phyloP scores from a whole-genome alignment of 2,329 filamentous ascomycete genomes.

The Aspergillus sp. region DNA sequence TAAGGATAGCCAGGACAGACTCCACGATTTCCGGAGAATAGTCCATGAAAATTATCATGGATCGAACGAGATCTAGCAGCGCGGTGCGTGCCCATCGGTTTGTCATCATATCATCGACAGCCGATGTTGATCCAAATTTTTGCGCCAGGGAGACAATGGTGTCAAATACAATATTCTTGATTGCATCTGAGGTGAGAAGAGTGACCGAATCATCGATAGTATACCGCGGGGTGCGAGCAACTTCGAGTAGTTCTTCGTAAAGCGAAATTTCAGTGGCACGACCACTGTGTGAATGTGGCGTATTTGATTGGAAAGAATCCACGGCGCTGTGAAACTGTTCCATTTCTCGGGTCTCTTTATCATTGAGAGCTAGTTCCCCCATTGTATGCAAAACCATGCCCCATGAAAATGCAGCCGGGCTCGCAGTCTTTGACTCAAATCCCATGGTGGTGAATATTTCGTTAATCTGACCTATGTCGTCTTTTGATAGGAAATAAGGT shows the following conservation, averaged over 20 bases:
- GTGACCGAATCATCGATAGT: constrained; percentile 48
- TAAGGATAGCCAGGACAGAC: constrained; percentile 65
- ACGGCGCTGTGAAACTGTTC: constrained; percentile 44
- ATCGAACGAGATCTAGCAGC: constrained; percentile 70
- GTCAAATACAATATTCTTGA: constrained; percentile 50
- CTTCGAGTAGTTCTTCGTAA: constrained; percentile 51
- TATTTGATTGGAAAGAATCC: constrained; percentile 41
- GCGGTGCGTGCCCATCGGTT: constrained; percentile 63
- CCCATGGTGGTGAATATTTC: constrained; percentile 64
- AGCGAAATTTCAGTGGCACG: constrained; percentile 38
- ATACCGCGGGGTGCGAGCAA: constrained; percentile 38
- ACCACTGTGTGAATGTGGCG: constrained; percentile 29
- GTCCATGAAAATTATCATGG: constrained; percentile 64
- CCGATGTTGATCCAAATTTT: constrained; percentile 49
- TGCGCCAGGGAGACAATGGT: constrained; percentile 47
- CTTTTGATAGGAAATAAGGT: constrained; percentile 68
- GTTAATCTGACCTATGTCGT: constrained; percentile 71
- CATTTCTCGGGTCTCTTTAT: constrained; percentile 55
- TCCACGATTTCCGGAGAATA: constrained; percentile 72
- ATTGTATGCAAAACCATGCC: constrained; percentile 71
- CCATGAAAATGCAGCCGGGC: constrained; percentile 79
- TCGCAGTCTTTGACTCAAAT: constrained; percentile 60
- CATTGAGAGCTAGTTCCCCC: constrained; percentile 61
- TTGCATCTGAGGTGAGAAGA: constrained; percentile 48
- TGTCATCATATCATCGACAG: constrained; percentile 53